Percentiles rank a stretch among this genome's conserved stretches.
These are phyloP conservation scores for Penicillium italicum DNA, from an alignment of 2,329 filamentous ascomycete genomes.

Conservation along the genomic window DNA sequence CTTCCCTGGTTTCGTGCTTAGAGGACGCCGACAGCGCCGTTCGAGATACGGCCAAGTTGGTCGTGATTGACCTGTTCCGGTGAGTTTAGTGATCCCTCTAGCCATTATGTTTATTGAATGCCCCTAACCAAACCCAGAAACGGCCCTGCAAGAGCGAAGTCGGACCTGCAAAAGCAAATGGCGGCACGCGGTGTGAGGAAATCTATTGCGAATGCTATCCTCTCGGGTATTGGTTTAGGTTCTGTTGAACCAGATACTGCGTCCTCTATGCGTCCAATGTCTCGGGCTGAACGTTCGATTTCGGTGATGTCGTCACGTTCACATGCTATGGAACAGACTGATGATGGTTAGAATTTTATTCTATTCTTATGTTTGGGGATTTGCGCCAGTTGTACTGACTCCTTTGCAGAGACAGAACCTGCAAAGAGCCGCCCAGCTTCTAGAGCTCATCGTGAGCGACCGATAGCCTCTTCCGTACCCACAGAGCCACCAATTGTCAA, in stretches of 20 bases:
- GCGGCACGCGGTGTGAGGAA: constrained; percentile 80
- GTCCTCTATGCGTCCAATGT: constrained; percentile 24
- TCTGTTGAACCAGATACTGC: constrained; percentile 26
- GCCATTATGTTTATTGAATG: not conserved
- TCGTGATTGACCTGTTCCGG: constrained; percentile 83
- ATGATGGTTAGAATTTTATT: constrained; percentile 19
- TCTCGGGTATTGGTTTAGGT: constrained; percentile 64
- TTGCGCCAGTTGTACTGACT: constrained; percentile 1
- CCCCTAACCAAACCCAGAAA: constrained; percentile 48
- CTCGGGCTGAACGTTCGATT: constrained; percentile 31
- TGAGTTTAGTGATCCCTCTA: constrained; percentile 39
- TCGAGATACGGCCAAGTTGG: constrained; percentile 75
- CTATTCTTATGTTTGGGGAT: not conserved
- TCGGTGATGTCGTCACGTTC: constrained; percentile 32
- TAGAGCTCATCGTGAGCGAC: constrained; percentile 21
- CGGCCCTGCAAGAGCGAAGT: constrained; percentile 78
- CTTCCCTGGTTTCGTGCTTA: constrained; percentile 75
- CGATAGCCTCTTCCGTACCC: constrained; percentile 10
- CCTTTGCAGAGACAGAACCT: constrained; percentile 16
- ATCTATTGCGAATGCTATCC: constrained; percentile 77
- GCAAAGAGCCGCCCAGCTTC: constrained; percentile 20
- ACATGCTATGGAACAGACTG: constrained; percentile 19
- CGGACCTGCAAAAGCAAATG: constrained; percentile 82
- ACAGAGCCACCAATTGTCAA: constrained; percentile 35
- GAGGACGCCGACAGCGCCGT: constrained; percentile 89